phyloP scores from a whole-genome alignment of 371 early-diverging fungal genomes.

The Dichotomocladium elegans region DNA sequence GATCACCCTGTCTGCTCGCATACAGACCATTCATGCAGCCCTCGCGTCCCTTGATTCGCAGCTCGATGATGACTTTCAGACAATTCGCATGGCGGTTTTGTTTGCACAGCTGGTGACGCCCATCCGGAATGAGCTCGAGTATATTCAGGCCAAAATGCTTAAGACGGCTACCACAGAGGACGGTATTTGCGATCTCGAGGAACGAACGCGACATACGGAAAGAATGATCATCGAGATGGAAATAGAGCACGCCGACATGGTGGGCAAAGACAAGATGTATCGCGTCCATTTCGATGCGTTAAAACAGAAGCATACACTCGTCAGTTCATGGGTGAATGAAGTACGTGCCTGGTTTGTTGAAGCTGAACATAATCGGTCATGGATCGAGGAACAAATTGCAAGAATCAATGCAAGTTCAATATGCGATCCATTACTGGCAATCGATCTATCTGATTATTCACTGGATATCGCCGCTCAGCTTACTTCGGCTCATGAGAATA shows the following conservation, averaged over 20 bases:
- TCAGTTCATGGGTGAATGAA: conserved; percentile 46
- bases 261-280: not conserved
- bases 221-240: conserved; percentile 9
- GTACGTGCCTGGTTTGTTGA: conserved; percentile 48
- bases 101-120: conserved; percentile 9
- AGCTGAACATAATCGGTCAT: conserved; percentile 40
- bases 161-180: conserved; percentile 35
- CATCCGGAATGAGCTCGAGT: conserved; percentile 47
- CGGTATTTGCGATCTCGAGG: conserved; percentile 33
- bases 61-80: conserved; percentile 10
- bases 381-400: conserved; percentile 42
- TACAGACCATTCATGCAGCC: conserved; percentile 27
- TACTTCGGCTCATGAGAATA: conserved; percentile 19
- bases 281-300: conserved; percentile 9
- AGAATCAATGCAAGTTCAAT: conserved; percentile 17
- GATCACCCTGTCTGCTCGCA: conserved; percentile 6
- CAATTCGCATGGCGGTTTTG: conserved; percentile 4
- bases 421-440: not conserved
- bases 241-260: conserved; percentile 2
- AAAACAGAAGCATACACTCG: conserved; percentile 25
- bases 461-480: conserved; percentile 21
- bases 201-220: conserved; percentile 18
- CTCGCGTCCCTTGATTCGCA: conserved; percentile 20
- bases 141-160: conserved; percentile 45
- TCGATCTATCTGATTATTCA: conserved; percentile 10